These are phyloP conservation scores for Sistotremastrum niveocremeum DNA, from an alignment of 768 basidiomycete genomes.

Conservation along the genomic window DNA sequence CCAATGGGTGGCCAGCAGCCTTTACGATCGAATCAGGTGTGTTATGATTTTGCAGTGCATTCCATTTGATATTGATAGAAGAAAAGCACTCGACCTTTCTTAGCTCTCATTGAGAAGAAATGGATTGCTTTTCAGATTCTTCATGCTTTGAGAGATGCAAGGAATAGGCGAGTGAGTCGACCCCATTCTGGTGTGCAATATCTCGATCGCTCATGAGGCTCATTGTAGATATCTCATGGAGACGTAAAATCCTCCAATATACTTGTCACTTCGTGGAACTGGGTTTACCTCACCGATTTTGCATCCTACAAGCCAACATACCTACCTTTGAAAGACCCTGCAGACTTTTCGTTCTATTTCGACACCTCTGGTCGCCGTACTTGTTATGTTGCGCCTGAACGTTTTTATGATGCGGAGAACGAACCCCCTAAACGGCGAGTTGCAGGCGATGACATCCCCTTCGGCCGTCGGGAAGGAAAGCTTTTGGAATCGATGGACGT, in stretches of 20 bases:
- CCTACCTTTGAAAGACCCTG: conserved; percentile 90
- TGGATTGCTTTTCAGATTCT: conserved; percentile 96
- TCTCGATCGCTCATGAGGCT: not conserved
- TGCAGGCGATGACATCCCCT: conserved; percentile 31
- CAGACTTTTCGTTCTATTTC: conserved; percentile 96
- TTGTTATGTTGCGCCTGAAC: conserved; percentile 92
- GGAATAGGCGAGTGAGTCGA: conserved; percentile 43
- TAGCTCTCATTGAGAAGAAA: conserved; percentile 85
- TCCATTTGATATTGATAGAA: not conserved
- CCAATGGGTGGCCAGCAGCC: conserved; percentile 87
- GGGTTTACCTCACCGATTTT: conserved; percentile 92
- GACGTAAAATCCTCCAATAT: conserved; percentile 98
- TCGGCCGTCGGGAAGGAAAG: conserved; percentile 57
- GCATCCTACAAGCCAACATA: conserved; percentile 91
- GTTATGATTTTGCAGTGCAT: conserved; percentile 11
- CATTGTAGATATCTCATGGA: conserved; percentile 69
- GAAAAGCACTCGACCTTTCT: conserved; percentile 84
- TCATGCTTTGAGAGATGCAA: conserved; percentile 68
- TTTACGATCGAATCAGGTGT: conserved; percentile 96
- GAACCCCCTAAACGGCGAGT: conserved; percentile 44
- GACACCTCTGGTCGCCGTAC: conserved; percentile 89
- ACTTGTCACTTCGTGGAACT: conserved; percentile 91
- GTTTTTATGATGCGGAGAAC: conserved; percentile 69
- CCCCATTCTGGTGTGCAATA: not conserved
- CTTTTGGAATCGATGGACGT: conserved; percentile 97